phyloP scores from a whole-genome alignment of 768 basidiomycete species.

The Termitomyces sp. region DNA sequence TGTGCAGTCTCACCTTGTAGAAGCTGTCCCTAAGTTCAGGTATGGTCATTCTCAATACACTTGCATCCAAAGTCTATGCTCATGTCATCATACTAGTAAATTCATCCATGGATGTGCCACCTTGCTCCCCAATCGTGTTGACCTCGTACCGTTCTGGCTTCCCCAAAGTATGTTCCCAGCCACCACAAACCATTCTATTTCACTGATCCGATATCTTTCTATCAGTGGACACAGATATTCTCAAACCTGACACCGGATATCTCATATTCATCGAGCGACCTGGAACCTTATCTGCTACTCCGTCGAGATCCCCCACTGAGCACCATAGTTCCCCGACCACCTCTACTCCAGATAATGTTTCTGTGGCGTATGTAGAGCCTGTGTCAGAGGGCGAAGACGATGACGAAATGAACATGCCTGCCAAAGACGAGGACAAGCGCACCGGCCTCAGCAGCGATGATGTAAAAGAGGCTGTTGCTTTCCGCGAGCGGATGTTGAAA shows the following conservation, averaged over 20 bases:
- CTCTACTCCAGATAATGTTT: constrained; percentile 29
- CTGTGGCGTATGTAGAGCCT: constrained; percentile 74
- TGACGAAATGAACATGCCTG: constrained; percentile 62
- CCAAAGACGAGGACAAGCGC: constrained; percentile 76
- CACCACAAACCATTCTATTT: background rate
- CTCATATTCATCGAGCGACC: constrained; percentile 75
- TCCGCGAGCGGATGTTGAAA: constrained; percentile 76
- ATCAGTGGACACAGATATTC: constrained; percentile 90
- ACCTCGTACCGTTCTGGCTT: constrained; percentile 97
- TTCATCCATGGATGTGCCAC: constrained; percentile 97
- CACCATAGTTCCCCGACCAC: constrained; percentile 37
- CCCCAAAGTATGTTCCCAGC: constrained; percentile 67
- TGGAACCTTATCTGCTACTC: constrained; percentile 24
- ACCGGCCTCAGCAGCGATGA: constrained; percentile 69
- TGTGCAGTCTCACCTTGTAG: constrained; percentile 92
- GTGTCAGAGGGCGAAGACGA: constrained; percentile 95
- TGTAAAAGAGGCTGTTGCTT: constrained; percentile 81
- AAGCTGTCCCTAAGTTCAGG: constrained; percentile 98
- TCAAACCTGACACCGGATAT: constrained; percentile 84
- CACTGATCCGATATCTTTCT: background rate
- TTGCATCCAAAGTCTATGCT: background rate
- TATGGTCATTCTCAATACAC: constrained; percentile 15
- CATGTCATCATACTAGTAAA: constrained; percentile 44
- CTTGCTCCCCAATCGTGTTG: constrained; percentile 85
- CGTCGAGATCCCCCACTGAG: constrained; percentile 43